These are phyloP conservation scores for Leccinum pachyderme DNA, from an alignment of 1,284 basidiomycete species.

Conservation along the genomic window DNA sequence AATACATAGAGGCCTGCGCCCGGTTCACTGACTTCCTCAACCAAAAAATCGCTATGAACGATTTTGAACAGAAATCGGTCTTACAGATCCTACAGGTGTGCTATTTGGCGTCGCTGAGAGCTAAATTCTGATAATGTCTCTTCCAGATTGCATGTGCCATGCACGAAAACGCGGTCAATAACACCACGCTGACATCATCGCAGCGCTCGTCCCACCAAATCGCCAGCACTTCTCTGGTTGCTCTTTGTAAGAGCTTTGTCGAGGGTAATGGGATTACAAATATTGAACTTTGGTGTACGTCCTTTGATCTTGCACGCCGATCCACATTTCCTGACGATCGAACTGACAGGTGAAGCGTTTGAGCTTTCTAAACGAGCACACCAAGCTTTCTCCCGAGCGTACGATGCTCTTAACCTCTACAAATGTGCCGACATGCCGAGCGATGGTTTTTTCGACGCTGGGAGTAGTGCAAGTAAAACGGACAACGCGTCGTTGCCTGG, in stretches of 20 bases:
- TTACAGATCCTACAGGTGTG: slow-evolving; percentile 23
- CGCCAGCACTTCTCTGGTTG: slow-evolving; percentile 8
- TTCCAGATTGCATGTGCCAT: slow-evolving; percentile 22
- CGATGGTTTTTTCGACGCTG: neutral
- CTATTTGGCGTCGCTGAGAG: neutral
- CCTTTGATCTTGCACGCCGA: neutral
- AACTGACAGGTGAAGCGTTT: slow-evolving; percentile 12
- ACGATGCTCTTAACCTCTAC: slow-evolving; percentile 8
- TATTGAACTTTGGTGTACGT: slow-evolving; percentile 18
- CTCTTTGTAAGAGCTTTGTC: slow-evolving; percentile 13
- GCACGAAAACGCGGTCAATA: slow-evolving; percentile 26
- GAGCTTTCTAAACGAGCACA: slow-evolving; percentile 7
- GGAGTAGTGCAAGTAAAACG: neutral
- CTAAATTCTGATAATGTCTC: slow-evolving; percentile 1
- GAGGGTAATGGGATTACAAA: neutral
- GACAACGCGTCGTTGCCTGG: neutral
- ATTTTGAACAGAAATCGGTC: slow-evolving; percentile 17
- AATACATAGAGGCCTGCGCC: slow-evolving; percentile 13
- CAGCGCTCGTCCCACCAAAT: slow-evolving; percentile 13
- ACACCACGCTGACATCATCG: slow-evolving; percentile 5
- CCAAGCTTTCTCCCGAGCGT: slow-evolving; percentile 2
- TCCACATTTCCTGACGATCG: slow-evolving; percentile 1
- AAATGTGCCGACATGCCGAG: slow-evolving; percentile 1
- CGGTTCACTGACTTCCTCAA: slow-evolving; percentile 16
- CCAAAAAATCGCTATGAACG: neutral